Conservation (phyloP, 331 rosid species). For the Spiraea crenata region DNA sequence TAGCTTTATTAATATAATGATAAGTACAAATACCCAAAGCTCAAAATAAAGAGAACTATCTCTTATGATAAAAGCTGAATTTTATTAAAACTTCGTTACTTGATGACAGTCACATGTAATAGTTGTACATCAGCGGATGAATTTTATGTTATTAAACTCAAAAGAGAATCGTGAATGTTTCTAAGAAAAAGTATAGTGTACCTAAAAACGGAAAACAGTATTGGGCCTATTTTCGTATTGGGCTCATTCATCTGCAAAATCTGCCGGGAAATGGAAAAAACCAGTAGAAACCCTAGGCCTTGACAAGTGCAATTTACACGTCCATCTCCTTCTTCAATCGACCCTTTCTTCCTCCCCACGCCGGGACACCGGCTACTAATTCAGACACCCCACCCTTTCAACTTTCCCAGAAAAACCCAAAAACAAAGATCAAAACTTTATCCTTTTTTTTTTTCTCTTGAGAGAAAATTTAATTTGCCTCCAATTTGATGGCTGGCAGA, state of each 20-base stretch:
- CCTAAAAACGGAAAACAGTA: neutral
- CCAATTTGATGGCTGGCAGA: constrained; percentile 50
- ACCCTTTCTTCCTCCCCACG: constrained; percentile 21
- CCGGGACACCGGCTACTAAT: neutral
- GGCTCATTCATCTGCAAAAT: neutral
- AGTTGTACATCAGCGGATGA: too few relatives aligned
- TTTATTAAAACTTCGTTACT: too few relatives aligned
- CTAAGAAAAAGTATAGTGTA: neutral
- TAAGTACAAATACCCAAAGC: too few relatives aligned
- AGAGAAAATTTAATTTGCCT: neutral
- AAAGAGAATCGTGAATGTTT: too few relatives aligned
- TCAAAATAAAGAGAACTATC: too few relatives aligned
- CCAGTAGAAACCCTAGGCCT: constrained; percentile 10
- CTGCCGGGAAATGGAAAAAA: neutral
- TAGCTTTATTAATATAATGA: too few relatives aligned
- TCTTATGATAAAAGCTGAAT: too few relatives aligned
- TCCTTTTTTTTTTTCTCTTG: neutral
- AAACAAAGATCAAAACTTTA: neutral
- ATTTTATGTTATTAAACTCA: too few relatives aligned
- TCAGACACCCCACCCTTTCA: neutral
- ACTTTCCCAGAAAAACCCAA: too few relatives aligned
- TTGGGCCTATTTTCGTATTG: neutral
- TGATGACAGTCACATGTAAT: too few relatives aligned
- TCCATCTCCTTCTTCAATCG: neutral
- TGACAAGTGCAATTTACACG: neutral